These are phyloP conservation scores for Scedosporium apiospermum DNA, from an alignment of 2,329 filamentous ascomycete genomes.

Conservation along the genomic window DNA sequence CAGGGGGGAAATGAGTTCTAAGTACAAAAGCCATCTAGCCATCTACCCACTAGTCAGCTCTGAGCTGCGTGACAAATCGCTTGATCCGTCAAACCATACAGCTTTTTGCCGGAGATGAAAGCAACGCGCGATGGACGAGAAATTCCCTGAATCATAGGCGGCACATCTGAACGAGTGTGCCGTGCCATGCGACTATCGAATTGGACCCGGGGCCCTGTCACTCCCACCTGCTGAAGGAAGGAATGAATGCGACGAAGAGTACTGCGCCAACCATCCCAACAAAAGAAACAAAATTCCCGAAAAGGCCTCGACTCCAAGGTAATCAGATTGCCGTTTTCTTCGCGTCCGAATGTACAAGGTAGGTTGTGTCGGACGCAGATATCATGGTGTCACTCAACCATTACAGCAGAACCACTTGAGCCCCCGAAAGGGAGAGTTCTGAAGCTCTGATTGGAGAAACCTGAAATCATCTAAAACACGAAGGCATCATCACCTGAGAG, in stretches of 20 bases:
- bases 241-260: no score
- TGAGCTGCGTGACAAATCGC: no score
- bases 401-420: slow-evolving; percentile 5
- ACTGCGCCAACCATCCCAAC: not conserved
- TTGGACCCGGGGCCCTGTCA: no score
- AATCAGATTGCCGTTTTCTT: slow-evolving; percentile 8
- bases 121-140: no score
- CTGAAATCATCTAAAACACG: slow-evolving; percentile 6
- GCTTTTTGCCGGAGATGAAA: no score
- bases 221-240: not conserved
- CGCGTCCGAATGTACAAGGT: slow-evolving; percentile 7
- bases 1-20: no score
- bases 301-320: slow-evolving; percentile 1
- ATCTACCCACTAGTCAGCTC: no score
- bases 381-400: slow-evolving; percentile 4
- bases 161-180: no score
- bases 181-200: no score
- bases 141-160: no score
- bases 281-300: not conserved
- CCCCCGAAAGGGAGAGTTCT: slow-evolving; percentile 6
- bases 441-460: slow-evolving; percentile 1
- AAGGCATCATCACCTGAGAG: slow-evolving; percentile 6
- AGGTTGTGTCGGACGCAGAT: slow-evolving; percentile 7
- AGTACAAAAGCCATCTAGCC: no score
- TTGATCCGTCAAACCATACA: no score